Evolutionary conservation across 129 eudicot species (phyloP).

Genomic region (Dittrichia graveolens): DNA sequence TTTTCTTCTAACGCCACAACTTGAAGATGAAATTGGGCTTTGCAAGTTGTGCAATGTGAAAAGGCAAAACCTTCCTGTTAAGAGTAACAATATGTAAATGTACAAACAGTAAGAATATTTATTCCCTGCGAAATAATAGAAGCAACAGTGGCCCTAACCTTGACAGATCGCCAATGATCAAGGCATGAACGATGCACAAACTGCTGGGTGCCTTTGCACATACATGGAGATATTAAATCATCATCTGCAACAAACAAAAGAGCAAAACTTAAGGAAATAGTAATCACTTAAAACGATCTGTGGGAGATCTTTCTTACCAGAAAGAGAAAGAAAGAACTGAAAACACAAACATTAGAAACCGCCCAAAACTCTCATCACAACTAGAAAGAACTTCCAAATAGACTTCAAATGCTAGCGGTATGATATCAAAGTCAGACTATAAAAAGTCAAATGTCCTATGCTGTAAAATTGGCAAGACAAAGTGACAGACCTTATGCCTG

Average conservation of each 20-base stretch:
- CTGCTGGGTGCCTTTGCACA: constrained; percentile 97
- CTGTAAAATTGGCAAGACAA: too few relatives aligned
- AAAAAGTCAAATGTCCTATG: too few relatives aligned
- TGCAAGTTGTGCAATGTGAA: constrained; percentile 96
- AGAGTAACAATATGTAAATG: constrained; percentile 3
- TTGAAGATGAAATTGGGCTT: constrained; percentile 88
- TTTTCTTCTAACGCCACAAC: constrained; percentile 62
- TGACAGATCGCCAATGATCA: constrained; percentile 95
- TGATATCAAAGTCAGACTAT: too few relatives aligned
- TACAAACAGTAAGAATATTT: background rate
- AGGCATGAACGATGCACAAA: constrained; percentile 93
- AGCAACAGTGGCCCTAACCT: constrained; percentile 46
- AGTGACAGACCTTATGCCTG: too few relatives aligned
- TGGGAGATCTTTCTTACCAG: background rate
- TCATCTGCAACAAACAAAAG: constrained; percentile 45
- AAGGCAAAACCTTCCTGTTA: constrained; percentile 88
- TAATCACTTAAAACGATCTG: background rate
- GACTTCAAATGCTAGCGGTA: too few relatives aligned
- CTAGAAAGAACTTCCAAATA: too few relatives aligned
- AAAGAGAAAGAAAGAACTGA: background rate
- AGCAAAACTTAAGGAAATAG: background rate
- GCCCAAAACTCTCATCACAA: background rate
- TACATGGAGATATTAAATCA: constrained; percentile 91
- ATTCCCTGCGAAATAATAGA: background rate
- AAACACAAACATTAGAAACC: background rate